These are phyloP conservation scores for Chaetomium globosum DNA, from an alignment of 2,329 filamentous ascomycete species.

Conservation along the genomic window DNA sequence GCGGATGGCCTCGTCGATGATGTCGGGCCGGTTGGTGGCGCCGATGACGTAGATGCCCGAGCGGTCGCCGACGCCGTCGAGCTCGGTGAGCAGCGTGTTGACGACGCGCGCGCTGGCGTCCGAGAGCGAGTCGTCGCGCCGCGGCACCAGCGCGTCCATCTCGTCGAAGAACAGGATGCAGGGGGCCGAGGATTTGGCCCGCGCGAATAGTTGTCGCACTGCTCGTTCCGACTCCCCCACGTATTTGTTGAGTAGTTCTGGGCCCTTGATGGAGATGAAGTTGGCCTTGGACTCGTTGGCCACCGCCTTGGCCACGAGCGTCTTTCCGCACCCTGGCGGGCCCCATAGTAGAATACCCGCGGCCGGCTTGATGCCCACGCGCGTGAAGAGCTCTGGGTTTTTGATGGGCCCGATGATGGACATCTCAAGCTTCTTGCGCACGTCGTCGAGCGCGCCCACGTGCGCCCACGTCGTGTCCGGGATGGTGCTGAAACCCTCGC, in stretches of 20 bases:
- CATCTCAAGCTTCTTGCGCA: slow-evolving; percentile 78
- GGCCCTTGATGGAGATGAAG: slow-evolving; percentile 97
- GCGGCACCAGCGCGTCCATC: slow-evolving; percentile 87
- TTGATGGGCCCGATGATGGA: slow-evolving; percentile 91
- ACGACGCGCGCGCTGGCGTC: slow-evolving; percentile 89
- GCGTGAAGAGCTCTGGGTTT: slow-evolving; percentile 73
- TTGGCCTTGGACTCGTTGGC: slow-evolving; percentile 95
- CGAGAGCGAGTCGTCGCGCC: slow-evolving; percentile 69
- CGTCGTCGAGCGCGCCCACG: slow-evolving; percentile 79
- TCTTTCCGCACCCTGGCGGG: slow-evolving; percentile 95
- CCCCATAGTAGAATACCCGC: slow-evolving; percentile 94
- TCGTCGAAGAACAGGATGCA: slow-evolving; percentile 99
- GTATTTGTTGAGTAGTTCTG: slow-evolving; percentile 95
- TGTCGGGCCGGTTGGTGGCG: slow-evolving; percentile 92
- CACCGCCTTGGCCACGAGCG: slow-evolving; percentile 90
- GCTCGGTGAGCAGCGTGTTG: slow-evolving; percentile 90
- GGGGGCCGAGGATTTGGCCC: slow-evolving; percentile 81
- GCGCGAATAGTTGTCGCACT: slow-evolving; percentile 86
- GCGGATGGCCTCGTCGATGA: slow-evolving; percentile 94
- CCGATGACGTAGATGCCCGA: slow-evolving; percentile 91
- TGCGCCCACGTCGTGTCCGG: slow-evolving; percentile 92
- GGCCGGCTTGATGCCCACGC: slow-evolving; percentile 76
- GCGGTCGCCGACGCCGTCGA: slow-evolving; percentile 81
- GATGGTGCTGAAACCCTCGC: slow-evolving; percentile 93
- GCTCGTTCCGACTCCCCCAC: slow-evolving; percentile 95